phyloP scores from a whole-genome alignment of 2,329 filamentous ascomycete genomes.

The Dothideomycetes sp. region DNA sequence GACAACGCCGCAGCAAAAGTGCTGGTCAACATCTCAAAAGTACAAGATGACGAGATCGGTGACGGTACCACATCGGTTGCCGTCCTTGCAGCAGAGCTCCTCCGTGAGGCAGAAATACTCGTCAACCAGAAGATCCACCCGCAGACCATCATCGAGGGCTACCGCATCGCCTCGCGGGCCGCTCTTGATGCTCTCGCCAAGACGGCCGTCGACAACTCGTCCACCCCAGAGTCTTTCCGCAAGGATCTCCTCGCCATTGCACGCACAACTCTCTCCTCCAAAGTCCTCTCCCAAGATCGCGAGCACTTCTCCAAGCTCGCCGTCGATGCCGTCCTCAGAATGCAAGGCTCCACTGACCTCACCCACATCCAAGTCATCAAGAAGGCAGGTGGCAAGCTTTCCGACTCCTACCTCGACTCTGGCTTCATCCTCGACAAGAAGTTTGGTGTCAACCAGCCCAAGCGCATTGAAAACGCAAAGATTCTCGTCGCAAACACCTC shows the following conservation, averaged over 20 bases:
- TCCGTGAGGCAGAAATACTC: slow-evolving; percentile 92
- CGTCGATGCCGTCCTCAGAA: slow-evolving; percentile 78
- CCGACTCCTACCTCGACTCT: slow-evolving; percentile 93
- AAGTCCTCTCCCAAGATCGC: slow-evolving; percentile 88
- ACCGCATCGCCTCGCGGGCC: slow-evolving; percentile 88
- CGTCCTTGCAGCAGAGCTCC: slow-evolving; percentile 84
- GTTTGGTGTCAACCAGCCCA: slow-evolving; percentile 97
- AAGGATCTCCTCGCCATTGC: slow-evolving; percentile 86
- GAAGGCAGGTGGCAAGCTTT: slow-evolving; percentile 95
- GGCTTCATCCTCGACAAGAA: slow-evolving; percentile 99
- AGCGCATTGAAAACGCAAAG: slow-evolving; percentile 94
- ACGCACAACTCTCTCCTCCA: slow-evolving; percentile 90
- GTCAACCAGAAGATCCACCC: slow-evolving; percentile 98
- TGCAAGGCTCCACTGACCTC: slow-evolving; percentile 83
- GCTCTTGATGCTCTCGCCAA: slow-evolving; percentile 76
- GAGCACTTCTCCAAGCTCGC: slow-evolving; percentile 85
- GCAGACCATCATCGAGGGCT: slow-evolving; percentile 98
- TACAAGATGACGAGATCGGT: slow-evolving; percentile 96
- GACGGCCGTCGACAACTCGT: slow-evolving; percentile 81
- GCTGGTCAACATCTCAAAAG: slow-evolving; percentile 97
- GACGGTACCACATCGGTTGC: slow-evolving; percentile 98
- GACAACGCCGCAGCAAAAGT: slow-evolving; percentile 98
- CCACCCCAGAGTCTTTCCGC: slow-evolving; percentile 70
- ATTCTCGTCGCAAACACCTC: slow-evolving; percentile 96
- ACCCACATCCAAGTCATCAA: slow-evolving; percentile 99